phyloP scores from a whole-genome alignment of 2,329 filamentous ascomycete genomes.

The Dactylellina sp. region DNA sequence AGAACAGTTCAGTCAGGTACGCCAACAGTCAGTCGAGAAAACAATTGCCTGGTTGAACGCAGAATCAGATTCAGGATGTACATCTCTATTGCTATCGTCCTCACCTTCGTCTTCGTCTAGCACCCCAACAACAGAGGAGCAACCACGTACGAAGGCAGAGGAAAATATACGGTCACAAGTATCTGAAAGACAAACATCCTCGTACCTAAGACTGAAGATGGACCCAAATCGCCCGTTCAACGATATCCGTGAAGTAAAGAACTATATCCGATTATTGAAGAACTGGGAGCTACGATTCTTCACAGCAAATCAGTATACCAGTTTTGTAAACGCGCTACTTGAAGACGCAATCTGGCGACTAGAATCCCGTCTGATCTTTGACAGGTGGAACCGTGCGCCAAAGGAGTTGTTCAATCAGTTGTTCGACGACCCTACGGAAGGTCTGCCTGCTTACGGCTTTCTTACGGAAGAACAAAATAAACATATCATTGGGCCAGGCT shows the following conservation, averaged over 20 bases:
- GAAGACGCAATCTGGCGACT: slow-evolving; percentile 49
- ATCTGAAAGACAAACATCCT: background rate
- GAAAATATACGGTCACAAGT: too few relatives aligned
- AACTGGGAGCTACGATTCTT: background rate
- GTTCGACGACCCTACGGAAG: slow-evolving; percentile 40
- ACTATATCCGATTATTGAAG: background rate
- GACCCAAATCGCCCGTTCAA: background rate
- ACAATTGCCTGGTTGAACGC: too few relatives aligned
- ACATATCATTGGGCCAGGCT: background rate
- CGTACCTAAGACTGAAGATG: background rate
- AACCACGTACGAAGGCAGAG: too few relatives aligned
- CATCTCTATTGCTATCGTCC: too few relatives aligned
- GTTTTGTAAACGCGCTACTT: slow-evolving; percentile 26
- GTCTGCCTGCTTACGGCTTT: slow-evolving; percentile 33
- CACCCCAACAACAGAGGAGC: too few relatives aligned
- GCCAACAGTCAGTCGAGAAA: too few relatives aligned
- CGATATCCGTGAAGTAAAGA: background rate
- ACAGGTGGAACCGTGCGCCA: slow-evolving; percentile 16
- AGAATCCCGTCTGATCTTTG: slow-evolving; percentile 34
- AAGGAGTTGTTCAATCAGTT: slow-evolving; percentile 22
- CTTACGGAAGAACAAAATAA: slow-evolving; percentile 36
- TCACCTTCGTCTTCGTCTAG: too few relatives aligned
- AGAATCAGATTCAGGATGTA: too few relatives aligned
- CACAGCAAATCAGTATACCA: slow-evolving; percentile 1
- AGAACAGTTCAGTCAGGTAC: too few relatives aligned